phyloP scores from a whole-genome alignment of 345 rosid species.

The Euphorbia lathyris region DNA sequence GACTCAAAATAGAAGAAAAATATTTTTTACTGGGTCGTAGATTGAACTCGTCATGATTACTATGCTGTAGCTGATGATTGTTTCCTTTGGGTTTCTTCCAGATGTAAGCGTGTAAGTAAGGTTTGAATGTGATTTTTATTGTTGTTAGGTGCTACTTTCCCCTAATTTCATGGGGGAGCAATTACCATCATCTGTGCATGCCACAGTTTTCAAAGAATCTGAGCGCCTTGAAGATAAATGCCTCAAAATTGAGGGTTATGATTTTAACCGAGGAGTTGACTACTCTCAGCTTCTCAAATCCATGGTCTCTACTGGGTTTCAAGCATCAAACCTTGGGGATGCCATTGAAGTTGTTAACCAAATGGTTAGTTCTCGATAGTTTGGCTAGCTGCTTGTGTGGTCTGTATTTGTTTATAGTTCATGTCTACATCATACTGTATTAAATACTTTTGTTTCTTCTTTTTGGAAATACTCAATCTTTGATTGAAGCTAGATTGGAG shows the following conservation, averaged over 20 bases:
- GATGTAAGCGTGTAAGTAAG: neutral
- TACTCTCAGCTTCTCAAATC: conserved; percentile 56
- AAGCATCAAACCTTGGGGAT: conserved; percentile 93
- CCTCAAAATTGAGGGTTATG: conserved; percentile 68
- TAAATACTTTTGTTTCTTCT: neutral
- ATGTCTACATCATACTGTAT: neutral
- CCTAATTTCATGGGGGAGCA: conserved; percentile 40
- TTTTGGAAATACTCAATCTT: neutral
- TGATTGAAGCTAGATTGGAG: conserved; percentile 88
- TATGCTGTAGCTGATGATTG: neutral
- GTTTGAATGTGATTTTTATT: neutral
- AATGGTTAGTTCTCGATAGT: conserved; percentile 50
- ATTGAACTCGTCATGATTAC: no score
- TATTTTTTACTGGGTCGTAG: no score
- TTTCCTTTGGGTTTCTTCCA: no score
- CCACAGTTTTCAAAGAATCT: conserved; percentile 74
- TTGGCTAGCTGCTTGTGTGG: neutral
- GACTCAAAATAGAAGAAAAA: no score
- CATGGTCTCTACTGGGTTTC: conserved; percentile 84
- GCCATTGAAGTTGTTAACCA: conserved; percentile 72
- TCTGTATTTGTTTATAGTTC: neutral
- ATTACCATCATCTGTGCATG: conserved; percentile 47
- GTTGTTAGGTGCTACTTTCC: neutral
- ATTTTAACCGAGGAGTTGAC: conserved; percentile 68
- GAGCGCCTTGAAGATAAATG: conserved; percentile 62